These are phyloP conservation scores for Juglanconis juglandina DNA, from an alignment of 2,329 filamentous ascomycete species.

Conservation along the genomic window DNA sequence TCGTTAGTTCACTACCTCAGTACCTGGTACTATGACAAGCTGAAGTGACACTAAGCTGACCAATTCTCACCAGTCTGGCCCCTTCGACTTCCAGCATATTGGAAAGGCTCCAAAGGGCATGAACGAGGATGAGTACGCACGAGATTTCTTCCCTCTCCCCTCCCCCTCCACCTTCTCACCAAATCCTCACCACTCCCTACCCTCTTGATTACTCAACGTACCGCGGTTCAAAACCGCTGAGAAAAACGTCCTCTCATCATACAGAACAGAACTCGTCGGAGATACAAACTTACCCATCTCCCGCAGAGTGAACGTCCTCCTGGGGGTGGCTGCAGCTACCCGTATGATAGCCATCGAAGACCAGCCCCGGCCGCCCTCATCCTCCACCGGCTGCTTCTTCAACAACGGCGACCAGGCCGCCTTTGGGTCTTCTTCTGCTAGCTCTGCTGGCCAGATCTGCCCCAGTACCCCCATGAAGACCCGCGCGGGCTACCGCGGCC, in stretches of 20 bases:
- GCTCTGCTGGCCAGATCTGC: not conserved
- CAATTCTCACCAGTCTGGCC: slow-evolving; percentile 46
- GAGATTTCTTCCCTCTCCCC: not conserved
- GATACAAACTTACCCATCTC: slow-evolving; percentile 5
- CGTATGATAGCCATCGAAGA: slow-evolving; percentile 43
- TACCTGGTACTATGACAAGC: not conserved
- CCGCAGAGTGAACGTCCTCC: slow-evolving; percentile 44
- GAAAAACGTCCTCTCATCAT: not conserved
- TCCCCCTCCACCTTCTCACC: no score
- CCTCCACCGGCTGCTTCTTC: slow-evolving; percentile 21
- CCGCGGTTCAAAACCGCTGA: not conserved
- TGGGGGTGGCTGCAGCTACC: slow-evolving; percentile 50
- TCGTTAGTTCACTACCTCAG: slow-evolving; percentile 36
- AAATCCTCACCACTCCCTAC: no score
- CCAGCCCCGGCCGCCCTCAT: slow-evolving; percentile 23
- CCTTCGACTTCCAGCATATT: slow-evolving; percentile 57
- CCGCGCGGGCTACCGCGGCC: slow-evolving; percentile 14
- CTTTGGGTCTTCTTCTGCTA: not conserved
- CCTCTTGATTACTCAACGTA: no score
- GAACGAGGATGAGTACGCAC: slow-evolving; percentile 56
- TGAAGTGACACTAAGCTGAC: slow-evolving; percentile 11
- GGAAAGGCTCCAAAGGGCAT: slow-evolving; percentile 50
- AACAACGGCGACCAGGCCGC: not conserved
- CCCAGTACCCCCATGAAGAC: not conserved
- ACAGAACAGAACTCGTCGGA: not conserved